phyloP scores from a whole-genome alignment of 2,329 filamentous ascomycete species.

The Fusarium hostae region DNA sequence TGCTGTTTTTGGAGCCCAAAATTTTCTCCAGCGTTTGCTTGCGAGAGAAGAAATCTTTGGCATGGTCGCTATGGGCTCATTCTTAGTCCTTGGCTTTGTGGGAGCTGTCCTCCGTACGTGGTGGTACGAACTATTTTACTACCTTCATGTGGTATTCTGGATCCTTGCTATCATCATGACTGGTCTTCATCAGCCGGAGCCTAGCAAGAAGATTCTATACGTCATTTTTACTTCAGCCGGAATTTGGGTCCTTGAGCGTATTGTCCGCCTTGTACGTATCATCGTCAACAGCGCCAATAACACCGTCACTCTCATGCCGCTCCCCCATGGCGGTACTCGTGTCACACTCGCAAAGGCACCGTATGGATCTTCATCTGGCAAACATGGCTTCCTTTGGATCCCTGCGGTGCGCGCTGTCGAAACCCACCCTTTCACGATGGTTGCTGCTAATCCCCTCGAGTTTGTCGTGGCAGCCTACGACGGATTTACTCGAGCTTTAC shows the following conservation, averaged over 20 bases:
- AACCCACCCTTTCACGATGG: conserved; percentile 73
- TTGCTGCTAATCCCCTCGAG: conserved; percentile 62
- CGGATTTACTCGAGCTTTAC: conserved; percentile 68
- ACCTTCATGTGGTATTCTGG: conserved; percentile 62
- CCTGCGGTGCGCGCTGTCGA: conserved; percentile 66
- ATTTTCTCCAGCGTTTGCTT: conserved; percentile 48
- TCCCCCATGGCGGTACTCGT: conserved; percentile 65
- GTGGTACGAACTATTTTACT: conserved; percentile 68
- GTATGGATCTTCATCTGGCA: conserved; percentile 60
- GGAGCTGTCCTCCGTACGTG: conserved; percentile 57
- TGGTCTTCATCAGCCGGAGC: conserved; percentile 63
- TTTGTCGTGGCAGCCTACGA: conserved; percentile 68
- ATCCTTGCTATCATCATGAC: conserved; percentile 59
- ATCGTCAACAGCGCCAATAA: conserved; percentile 61
- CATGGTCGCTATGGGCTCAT: conserved; percentile 59
- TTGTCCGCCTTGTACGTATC: conserved; percentile 59
- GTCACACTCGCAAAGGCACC: conserved; percentile 64
- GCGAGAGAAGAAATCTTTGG: conserved; percentile 57
- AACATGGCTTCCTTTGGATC: conserved; percentile 73
- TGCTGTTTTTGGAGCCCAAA: conserved; percentile 51
- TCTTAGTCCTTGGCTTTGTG: conserved; percentile 57
- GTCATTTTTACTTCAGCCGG: conserved; percentile 55
- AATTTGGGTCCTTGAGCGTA: conserved; percentile 63
- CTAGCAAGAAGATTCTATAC: conserved; percentile 55
- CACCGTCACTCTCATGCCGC: conserved; percentile 62